A percentile compares a stretch with the other conserved stretches of the same genome.
These are phyloP conservation scores for Peterozyma toletana DNA, from an alignment of 805 yeast genomes.

Conservation along the genomic window DNA sequence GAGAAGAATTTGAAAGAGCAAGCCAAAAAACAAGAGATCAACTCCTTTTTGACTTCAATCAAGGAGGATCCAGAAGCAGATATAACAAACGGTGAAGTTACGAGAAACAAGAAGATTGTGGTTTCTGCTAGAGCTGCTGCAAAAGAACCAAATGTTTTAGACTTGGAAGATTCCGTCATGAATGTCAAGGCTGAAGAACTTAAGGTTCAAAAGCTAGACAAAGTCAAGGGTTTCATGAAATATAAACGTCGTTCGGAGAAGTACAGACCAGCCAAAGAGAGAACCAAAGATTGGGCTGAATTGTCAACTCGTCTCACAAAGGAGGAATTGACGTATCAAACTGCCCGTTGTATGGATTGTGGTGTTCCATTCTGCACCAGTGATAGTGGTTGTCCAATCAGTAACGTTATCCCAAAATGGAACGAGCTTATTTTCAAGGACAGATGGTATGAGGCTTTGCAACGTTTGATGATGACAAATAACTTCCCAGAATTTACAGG, in stretches of 20 bases:
- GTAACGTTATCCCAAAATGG: conserved; percentile 97
- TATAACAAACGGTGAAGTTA: conserved; percentile 83
- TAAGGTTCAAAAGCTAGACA: conserved; percentile 63
- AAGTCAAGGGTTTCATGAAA: conserved; percentile 86
- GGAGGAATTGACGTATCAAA: conserved; percentile 82
- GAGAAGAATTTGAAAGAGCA: conserved; percentile 62
- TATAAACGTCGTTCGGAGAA: conserved; percentile 84
- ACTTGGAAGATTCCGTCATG: conserved; percentile 81
- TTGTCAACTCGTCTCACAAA: conserved; percentile 73
- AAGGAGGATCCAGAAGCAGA: conserved; percentile 82
- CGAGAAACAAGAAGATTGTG: conserved; percentile 32
- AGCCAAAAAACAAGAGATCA: conserved; percentile 60
- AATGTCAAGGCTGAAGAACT: conserved; percentile 62
- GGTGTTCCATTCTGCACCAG: conserved; percentile 99
- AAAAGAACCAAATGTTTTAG: conserved; percentile 78
- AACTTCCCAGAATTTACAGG: conserved; percentile 99
- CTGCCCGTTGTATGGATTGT: conserved; percentile 99
- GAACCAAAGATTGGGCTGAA: conserved; percentile 91
- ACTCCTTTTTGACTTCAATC: conserved; percentile 58
- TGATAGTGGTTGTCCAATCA: conserved; percentile 96
- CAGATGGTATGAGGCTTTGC: conserved; percentile 91
- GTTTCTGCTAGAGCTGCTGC: conserved; percentile 16
- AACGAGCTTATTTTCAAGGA: conserved; percentile 93
- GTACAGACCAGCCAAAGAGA: conserved; percentile 68
- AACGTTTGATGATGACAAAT: conserved; percentile 88